Percentiles rank a stretch among this genome's conserved stretches.
Conservation (phyloP, 352 stramenopile species). For the Pythium folliculosum region DNA sequence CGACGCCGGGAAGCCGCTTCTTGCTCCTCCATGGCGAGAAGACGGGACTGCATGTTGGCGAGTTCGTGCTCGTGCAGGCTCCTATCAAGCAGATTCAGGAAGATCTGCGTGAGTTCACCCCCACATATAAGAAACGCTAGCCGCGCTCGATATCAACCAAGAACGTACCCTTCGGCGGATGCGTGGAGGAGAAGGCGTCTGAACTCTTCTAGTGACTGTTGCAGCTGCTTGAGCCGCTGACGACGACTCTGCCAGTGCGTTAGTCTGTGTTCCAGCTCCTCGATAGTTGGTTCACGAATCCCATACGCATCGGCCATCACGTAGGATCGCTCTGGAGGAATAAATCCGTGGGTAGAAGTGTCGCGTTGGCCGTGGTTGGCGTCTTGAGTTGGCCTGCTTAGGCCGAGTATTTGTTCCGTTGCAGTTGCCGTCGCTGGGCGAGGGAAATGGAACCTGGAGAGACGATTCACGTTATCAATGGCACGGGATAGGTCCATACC, state of each 20-base stretch:
- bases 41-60: conserved; percentile 14
- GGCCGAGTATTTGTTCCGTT: not conserved
- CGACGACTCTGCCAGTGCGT: conserved; percentile 22
- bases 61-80: conserved; percentile 17
- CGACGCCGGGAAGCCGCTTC: conserved; percentile 10
- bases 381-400: not conserved
- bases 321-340: not conserved
- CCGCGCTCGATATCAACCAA: too few relatives aligned
- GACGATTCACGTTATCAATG: conserved; percentile 17
- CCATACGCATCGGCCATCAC: not conserved
- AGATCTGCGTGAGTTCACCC: not conserved
- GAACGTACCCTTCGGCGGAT: conserved; percentile 15
- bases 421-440: not conserved
- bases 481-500: not conserved
- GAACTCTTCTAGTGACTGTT: conserved; percentile 28
- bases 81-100: conserved; percentile 4
- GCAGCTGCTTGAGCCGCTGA: conserved; percentile 25
- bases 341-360: too few relatives aligned
- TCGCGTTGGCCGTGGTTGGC: too few relatives aligned
- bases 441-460: conserved; percentile 29
- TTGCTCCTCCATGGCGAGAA: conserved; percentile 28
- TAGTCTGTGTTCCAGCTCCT: conserved; percentile 28
- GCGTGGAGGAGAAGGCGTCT: conserved; percentile 21
- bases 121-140: too few relatives aligned
- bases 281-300: conserved; percentile 1